Evolutionary conservation across 352 stramenopile genomes (phyloP).

Genomic region (Pythium plurisporium): DNA sequence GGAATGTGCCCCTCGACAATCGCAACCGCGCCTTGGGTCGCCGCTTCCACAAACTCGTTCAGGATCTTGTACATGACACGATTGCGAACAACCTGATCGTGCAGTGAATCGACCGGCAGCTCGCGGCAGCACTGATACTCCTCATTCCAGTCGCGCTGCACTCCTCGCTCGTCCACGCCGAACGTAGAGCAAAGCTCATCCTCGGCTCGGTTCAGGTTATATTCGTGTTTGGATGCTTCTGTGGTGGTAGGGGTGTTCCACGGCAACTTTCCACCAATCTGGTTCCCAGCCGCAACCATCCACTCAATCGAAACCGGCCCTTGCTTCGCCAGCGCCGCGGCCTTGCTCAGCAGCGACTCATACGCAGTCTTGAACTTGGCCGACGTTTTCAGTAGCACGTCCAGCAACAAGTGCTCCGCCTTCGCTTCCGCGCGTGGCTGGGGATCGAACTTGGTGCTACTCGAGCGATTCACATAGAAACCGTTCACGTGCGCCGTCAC

Average conservation of each 20-base stretch:
- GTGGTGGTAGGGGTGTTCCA: conserved; percentile 63
- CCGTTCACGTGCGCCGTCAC: conserved; percentile 90
- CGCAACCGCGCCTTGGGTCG: conserved; percentile 83
- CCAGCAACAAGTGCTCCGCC: conserved; percentile 70
- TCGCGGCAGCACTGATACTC: conserved; percentile 93
- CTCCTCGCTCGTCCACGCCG: conserved; percentile 91
- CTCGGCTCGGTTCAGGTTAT: conserved; percentile 84
- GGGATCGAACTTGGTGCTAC: conserved; percentile 74
- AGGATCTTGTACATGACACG: conserved; percentile 95
- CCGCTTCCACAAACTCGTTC: conserved; percentile 93
- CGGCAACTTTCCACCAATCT: conserved; percentile 64
- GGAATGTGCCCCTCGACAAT: conserved; percentile 94
- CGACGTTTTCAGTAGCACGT: conserved; percentile 72
- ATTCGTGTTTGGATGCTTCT: conserved; percentile 39
- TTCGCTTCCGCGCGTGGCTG: conserved; percentile 38
- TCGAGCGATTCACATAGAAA: conserved; percentile 93
- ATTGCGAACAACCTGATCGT: conserved; percentile 90
- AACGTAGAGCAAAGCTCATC: conserved; percentile 88
- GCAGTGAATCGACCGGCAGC: conserved; percentile 66
- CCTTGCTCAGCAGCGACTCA: conserved; percentile 71
- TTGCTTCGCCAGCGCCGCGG: conserved; percentile 63
- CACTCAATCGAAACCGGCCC: conserved; percentile 80
- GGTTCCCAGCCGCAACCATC: conserved; percentile 80
- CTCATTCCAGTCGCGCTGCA: conserved; percentile 96
- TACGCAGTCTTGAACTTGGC: conserved; percentile 72